phyloP scores from a whole-genome alignment of 495 filamentous ascomycete species.

The Cladorrhinum samala region DNA sequence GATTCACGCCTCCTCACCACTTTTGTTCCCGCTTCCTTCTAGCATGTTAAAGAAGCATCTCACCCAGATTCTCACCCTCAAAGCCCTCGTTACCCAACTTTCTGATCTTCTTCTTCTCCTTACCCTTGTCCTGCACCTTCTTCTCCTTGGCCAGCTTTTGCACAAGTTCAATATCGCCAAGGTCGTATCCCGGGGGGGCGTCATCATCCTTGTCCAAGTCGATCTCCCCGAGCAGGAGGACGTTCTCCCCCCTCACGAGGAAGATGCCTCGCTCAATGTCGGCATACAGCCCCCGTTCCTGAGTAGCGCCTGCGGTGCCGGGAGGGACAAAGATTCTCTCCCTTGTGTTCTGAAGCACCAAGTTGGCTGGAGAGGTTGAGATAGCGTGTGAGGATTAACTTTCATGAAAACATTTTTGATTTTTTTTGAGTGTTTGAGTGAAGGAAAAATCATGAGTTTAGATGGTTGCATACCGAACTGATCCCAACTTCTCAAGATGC shows the following conservation, averaged over 20 bases:
- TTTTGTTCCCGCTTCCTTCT: too few species aligned
- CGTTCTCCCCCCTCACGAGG: slow-evolving; percentile 89
- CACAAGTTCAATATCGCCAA: slow-evolving; percentile 63
- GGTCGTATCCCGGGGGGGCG: slow-evolving; percentile 60
- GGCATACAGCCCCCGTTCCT: slow-evolving; percentile 54
- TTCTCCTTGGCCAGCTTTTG: slow-evolving; percentile 65
- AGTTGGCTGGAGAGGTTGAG: slow-evolving; percentile 60
- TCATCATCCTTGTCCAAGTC: slow-evolving; percentile 94
- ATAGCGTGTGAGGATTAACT: slow-evolving; percentile 8
- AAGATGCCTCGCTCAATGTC: slow-evolving; percentile 78
- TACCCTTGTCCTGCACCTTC: slow-evolving; percentile 57
- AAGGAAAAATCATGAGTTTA: neutral
- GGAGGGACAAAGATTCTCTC: slow-evolving; percentile 71
- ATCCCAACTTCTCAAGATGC: slow-evolving; percentile 93
- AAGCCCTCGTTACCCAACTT: slow-evolving; percentile 74
- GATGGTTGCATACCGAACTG: slow-evolving; percentile 74
- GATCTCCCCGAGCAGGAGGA: slow-evolving; percentile 86
- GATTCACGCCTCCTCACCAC: too few species aligned
- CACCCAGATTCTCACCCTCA: slow-evolving; percentile 77
- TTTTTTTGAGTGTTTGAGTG: neutral
- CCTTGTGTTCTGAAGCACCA: slow-evolving; percentile 85
- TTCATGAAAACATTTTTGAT: neutral
- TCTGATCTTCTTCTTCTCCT: slow-evolving; percentile 61
- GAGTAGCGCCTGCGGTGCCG: slow-evolving; percentile 15
- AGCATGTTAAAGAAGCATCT: slow-evolving; percentile 68